phyloP scores from a whole-genome alignment of 1,139 yeast species.

The Yamadazyma spencermartinsiae region DNA sequence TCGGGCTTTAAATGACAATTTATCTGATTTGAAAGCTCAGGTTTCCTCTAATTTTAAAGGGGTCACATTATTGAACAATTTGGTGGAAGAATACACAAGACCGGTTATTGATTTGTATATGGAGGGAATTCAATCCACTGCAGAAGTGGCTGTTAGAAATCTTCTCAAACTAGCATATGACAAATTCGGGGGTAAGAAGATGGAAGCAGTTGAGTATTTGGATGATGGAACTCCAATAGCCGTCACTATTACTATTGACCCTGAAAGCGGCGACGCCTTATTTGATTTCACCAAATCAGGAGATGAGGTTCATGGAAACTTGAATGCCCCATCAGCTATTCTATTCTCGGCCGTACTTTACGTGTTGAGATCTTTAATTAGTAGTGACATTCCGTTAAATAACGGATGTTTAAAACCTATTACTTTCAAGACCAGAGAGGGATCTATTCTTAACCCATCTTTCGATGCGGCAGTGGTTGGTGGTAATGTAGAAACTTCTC shows the following conservation, averaged over 20 bases:
- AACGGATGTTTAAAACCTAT: constrained; percentile 82
- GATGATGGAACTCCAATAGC: constrained; percentile 49
- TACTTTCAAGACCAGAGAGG: constrained; percentile 62
- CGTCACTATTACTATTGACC: constrained; percentile 34
- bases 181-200: constrained; percentile 36
- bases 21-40: constrained; percentile 47
- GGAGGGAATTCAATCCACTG: constrained; percentile 45
- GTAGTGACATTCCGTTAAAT: constrained; percentile 78
- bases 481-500: constrained; percentile 87
- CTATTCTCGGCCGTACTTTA: constrained; percentile 80
- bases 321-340: constrained; percentile 60
- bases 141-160: constrained; percentile 42
- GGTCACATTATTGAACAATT: constrained; percentile 30
- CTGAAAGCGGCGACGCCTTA: constrained; percentile 36
- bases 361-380: constrained; percentile 71
- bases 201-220: constrained; percentile 40
- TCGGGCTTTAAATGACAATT: constrained; percentile 40
- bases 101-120: constrained; percentile 41
- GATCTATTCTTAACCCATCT: constrained; percentile 68
- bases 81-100: constrained; percentile 33
- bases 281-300: constrained; percentile 46
- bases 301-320: constrained; percentile 44
- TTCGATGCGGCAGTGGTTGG: constrained; percentile 85
- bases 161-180: constrained; percentile 35
- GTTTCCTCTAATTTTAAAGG: constrained; percentile 47